A percentile compares a stretch with the other conserved stretches of the same genome.
These are phyloP conservation scores for Russula sp. DNA, from an alignment of 768 basidiomycete species.

Conservation along the genomic window DNA sequence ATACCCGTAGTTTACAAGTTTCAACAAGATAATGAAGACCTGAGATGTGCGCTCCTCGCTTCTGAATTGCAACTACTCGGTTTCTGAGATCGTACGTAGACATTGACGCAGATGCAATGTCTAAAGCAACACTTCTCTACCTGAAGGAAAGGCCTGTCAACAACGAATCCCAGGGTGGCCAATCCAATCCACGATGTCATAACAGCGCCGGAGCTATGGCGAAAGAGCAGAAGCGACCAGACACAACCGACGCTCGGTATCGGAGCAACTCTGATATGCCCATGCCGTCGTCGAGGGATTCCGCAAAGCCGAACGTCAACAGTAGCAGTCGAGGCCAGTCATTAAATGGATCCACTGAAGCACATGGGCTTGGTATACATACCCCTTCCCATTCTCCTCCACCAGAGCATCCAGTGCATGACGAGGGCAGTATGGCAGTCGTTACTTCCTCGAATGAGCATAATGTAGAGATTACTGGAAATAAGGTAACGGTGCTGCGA, in stretches of 20 bases:
- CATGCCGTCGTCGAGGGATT: too few relatives aligned
- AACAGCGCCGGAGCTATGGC: not conserved
- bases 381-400: slow-evolving; percentile 4
- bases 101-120: slow-evolving; percentile 11
- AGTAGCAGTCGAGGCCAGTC: not conserved
- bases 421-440: not conserved
- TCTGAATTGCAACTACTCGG: not conserved
- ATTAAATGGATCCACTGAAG: not conserved
- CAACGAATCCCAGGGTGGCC: not conserved
- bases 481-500: not conserved
- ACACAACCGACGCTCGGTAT: slow-evolving; percentile 2
- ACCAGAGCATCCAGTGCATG: not conserved
- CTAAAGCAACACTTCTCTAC: slow-evolving; percentile 10
- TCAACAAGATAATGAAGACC: slow-evolving; percentile 36
- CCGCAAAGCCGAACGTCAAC: not conserved
- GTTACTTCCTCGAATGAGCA: not conserved
- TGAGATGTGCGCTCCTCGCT: slow-evolving; percentile 31
- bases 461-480: not conserved
- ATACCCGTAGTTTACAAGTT: slow-evolving; percentile 42
- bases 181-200: not conserved
- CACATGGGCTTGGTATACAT: not conserved
- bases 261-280: slow-evolving; percentile 3
- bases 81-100: slow-evolving; percentile 7
- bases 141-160: slow-evolving; percentile 13
- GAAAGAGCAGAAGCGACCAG: not conserved